Base-by-base conservation (phyloP, 2,329 filamentous ascomycete species). In the Hymenoscyphus scutula region DNA sequence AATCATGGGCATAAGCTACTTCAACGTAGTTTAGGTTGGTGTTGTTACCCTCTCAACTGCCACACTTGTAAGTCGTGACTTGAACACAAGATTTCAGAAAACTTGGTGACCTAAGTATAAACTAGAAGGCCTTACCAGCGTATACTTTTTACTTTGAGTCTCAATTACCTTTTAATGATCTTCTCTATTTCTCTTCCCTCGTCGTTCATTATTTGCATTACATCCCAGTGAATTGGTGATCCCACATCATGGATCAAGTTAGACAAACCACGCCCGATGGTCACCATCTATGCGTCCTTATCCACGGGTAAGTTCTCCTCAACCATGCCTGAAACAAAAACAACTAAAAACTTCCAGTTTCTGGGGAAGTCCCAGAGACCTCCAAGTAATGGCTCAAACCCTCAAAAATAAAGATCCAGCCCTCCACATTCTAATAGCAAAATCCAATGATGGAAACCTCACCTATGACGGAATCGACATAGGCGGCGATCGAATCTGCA, bases 361-460 rank as follows among this genome's bases (percentile, higher is more conserved):
- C 67, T 94, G 91, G 91, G 91, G 91, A 23, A 91, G 91, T 67
- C 91, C 91, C 1, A 80, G 80, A 56, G 90, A 95, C 75, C 84
- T 94, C 76, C 80, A 80, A 64, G 86, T 84, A 61, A 80, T 94
- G 64, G 87, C 87, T 63, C 85, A 86, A 65, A 80, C 83, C 8
- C 77, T 95, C 6, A 84, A 87, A 65, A 81, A 82, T 27, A 78
- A 83, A 64, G 81, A 89, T 71, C 74, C 85, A 63, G 77, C 83
- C 67, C 78, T 94, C 23, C 84, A 92, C 71, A 82, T 94, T 30
- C 80, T 93, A 11, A 81, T 91, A 8, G 85, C 87, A 3, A 89
- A 90, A 74, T 84, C 86, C 70, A 94, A 93, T 72, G 83, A 83
- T 64, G 89, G 90, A 29, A 89, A 82, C 72, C 89, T 87, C 70